Evolutionary conservation across 345 rosid genomes (phyloP).

Genomic region (Melaleuca alternifolia): DNA sequence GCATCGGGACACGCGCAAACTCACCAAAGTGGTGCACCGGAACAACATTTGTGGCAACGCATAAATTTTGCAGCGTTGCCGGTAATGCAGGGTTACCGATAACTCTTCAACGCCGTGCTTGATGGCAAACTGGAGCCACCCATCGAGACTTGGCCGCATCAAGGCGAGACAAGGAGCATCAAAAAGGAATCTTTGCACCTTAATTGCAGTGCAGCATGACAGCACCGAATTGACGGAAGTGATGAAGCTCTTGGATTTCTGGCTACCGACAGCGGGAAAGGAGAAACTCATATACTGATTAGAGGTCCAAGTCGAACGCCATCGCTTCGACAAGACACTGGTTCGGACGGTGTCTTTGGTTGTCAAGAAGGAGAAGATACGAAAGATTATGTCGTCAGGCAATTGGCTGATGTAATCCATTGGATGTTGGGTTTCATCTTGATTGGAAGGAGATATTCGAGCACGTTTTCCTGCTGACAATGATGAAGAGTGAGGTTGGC

Average conservation of each 20-base stretch:
- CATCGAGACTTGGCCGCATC: not conserved
- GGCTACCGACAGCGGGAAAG: not conserved
- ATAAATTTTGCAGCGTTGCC: not conserved
- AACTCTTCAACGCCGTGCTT: not conserved
- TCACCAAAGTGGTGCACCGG: not conserved
- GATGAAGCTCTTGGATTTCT: not conserved
- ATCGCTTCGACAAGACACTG: not conserved
- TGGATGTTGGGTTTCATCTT: not conserved
- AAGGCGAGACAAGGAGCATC: not conserved
- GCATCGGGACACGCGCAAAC: not conserved
- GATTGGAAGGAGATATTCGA: not conserved
- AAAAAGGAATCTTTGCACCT: not conserved
- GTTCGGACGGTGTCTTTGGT: not conserved
- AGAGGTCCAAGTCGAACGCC: accelerated
- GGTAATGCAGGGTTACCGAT: not conserved
- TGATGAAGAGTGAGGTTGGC: not conserved
- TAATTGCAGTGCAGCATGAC: not conserved
- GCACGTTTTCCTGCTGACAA: not conserved
- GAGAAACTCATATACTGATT: not conserved
- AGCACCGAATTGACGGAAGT: not conserved
- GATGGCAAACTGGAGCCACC: not conserved
- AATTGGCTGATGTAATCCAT: not conserved
- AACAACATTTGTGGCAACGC: not conserved
- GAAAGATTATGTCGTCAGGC: not conserved
- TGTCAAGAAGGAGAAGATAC: not conserved